These are phyloP conservation scores for Chlorella sp. DNA, from an alignment of 139 green algal species.

Conservation along the genomic window DNA sequence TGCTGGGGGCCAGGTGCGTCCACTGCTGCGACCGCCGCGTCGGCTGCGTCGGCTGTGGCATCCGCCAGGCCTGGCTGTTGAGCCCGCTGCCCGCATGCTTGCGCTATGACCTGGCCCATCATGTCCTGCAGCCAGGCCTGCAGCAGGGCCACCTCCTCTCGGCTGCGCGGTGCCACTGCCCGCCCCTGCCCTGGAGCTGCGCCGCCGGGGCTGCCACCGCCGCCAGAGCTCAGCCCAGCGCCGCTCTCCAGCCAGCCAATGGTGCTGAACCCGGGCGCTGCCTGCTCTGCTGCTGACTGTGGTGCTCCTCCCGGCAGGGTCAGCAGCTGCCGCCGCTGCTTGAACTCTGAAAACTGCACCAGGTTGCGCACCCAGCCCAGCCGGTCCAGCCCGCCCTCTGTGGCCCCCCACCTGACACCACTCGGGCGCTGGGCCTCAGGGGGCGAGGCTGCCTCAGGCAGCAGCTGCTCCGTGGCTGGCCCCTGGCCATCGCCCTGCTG, in stretches of 20 bases:
- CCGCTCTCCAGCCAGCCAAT: slow-evolving; percentile 1
- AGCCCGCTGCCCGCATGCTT: neutral
- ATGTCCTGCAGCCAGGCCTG: slow-evolving; percentile 59
- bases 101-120: slow-evolving; percentile 46
- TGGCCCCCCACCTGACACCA: slow-evolving; percentile 2
- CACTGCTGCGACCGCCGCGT: neutral
- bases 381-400: slow-evolving; percentile 48
- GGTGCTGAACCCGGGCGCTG: neutral
- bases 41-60: neutral
- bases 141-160: slow-evolving; percentile 54
- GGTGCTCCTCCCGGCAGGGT: neutral
- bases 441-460: neutral
- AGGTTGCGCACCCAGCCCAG: slow-evolving; percentile 58
- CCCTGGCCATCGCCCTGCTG: no score
- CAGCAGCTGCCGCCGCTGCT: neutral
- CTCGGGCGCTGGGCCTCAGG: neutral
- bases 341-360: slow-evolving; percentile 40
- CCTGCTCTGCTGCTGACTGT: neutral
- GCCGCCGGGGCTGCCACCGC: neutral
- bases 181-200: neutral
- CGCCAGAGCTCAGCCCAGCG: neutral
- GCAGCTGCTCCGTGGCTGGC: neutral
- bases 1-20: neutral
- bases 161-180: neutral
- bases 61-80: neutral